Percentiles rank a stretch among this genome's conserved stretches.
phyloP scores from a whole-genome alignment of 768 basidiomycete species.

The Tephrocybe sp. region DNA sequence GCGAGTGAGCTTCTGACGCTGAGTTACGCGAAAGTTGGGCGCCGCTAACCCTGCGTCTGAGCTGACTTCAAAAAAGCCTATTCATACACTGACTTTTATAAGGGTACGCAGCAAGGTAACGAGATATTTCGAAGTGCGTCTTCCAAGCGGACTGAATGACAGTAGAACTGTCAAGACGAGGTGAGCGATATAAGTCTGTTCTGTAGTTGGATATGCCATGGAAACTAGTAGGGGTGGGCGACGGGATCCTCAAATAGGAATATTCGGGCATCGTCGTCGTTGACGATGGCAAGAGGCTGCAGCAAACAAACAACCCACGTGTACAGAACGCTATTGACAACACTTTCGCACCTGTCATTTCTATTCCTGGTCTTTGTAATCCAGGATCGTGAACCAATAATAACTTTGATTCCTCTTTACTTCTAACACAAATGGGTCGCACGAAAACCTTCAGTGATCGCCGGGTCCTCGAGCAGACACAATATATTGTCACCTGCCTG shows the following conservation, averaged over 20 bases:
- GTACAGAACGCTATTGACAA: too few relatives aligned
- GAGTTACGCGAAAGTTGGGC: slow-evolving; percentile 75
- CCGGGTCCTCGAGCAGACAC: too few relatives aligned
- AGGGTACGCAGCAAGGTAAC: slow-evolving; percentile 71
- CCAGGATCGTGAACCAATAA: too few relatives aligned
- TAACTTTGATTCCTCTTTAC: too few relatives aligned
- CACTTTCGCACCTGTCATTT: too few relatives aligned
- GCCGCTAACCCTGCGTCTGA: slow-evolving; percentile 46
- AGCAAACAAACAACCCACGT: slow-evolving; percentile 35
- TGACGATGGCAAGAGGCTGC: slow-evolving; percentile 38
- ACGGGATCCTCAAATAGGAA: slow-evolving; percentile 48
- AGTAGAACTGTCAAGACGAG: slow-evolving; percentile 59
- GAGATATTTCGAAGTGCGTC: slow-evolving; percentile 68
- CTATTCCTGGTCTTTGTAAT: too few relatives aligned
- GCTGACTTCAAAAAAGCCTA: slow-evolving; percentile 1
- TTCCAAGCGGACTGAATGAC: slow-evolving; percentile 62
- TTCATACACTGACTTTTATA: slow-evolving; percentile 57
- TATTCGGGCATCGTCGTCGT: slow-evolving; percentile 19
- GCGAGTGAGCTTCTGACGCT: slow-evolving; percentile 89
- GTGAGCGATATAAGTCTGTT: slow-evolving; percentile 72
- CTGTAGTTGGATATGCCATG: slow-evolving; percentile 89
- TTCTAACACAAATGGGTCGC: too few relatives aligned
- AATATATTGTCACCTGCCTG: too few relatives aligned
- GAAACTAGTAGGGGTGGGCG: slow-evolving; percentile 83
- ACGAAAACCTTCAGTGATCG: too few relatives aligned